Percentiles rank a stretch among this genome's conserved stretches.
Conservation (phyloP, 805 yeast species). For the Metschnikowia similis region DNA sequence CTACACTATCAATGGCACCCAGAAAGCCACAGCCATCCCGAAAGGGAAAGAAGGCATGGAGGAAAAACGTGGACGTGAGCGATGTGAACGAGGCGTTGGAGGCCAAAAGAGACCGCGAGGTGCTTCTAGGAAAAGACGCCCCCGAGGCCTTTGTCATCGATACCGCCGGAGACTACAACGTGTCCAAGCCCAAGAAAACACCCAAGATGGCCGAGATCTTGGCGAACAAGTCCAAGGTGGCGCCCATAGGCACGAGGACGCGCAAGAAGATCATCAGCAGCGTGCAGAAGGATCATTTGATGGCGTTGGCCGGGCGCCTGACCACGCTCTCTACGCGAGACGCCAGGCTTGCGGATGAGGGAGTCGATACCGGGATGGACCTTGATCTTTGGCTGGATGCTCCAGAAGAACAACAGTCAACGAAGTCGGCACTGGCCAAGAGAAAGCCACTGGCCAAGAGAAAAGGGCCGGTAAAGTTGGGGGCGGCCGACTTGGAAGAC, state of each 20-base stretch:
- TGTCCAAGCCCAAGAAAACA: slow-evolving; percentile 30
- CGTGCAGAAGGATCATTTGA: slow-evolving; percentile 58
- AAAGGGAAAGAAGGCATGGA: slow-evolving; percentile 91
- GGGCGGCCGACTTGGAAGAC: slow-evolving; percentile 29
- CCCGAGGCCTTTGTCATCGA: slow-evolving; percentile 49
- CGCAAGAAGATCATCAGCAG: slow-evolving; percentile 58
- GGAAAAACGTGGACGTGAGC: slow-evolving; percentile 83
- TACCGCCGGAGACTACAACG: slow-evolving; percentile 35
- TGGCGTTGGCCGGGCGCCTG: slow-evolving; percentile 74
- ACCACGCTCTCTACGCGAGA: slow-evolving; percentile 49
- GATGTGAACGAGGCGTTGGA: slow-evolving; percentile 74
- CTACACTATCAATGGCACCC: slow-evolving; percentile 9
- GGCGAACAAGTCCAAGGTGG: slow-evolving; percentile 67
- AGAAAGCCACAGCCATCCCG: slow-evolving; percentile 65
- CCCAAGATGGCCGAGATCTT: slow-evolving; percentile 68
- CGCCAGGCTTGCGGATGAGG: slow-evolving; percentile 60
- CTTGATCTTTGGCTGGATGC: slow-evolving; percentile 71
- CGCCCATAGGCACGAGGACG: slow-evolving; percentile 48
- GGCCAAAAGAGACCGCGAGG: slow-evolving; percentile 57
- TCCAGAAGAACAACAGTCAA: slow-evolving; percentile 26
- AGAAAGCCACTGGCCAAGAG: slow-evolving; percentile 49
- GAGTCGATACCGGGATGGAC: slow-evolving; percentile 44
- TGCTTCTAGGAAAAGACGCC: slow-evolving; percentile 46
- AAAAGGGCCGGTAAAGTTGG: slow-evolving; percentile 50
- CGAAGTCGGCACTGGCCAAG: slow-evolving; percentile 50